Evolutionary conservation across 140 eudicot species (phyloP).

Genomic region (Oenanthe javanica): DNA sequence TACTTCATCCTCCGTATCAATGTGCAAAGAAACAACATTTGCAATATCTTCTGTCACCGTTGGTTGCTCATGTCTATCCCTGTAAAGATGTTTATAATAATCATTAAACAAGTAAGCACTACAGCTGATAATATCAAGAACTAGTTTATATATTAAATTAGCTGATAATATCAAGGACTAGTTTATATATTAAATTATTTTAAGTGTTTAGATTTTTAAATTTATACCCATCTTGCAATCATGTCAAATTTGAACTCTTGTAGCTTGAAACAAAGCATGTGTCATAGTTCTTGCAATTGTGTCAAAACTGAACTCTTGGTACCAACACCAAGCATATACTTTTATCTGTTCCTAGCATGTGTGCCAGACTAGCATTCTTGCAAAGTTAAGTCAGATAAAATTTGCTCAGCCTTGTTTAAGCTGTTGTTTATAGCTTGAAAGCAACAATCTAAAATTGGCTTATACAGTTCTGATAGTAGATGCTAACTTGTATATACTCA

Average conservation of each 20-base stretch:
- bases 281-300: not conserved
- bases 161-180: not conserved
- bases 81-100: not conserved
- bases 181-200: no score
- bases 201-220: not conserved
- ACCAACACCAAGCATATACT: not conserved
- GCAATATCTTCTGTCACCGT: constrained; percentile 13
- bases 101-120: not conserved
- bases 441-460: not conserved
- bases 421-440: not conserved
- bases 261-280: not conserved
- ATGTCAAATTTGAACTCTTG: not conserved
- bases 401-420: not conserved
- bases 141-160: no score
- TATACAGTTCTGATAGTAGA: not conserved
- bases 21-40: not conserved
- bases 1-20: constrained; percentile 18
- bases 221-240: not conserved
- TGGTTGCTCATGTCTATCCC: constrained; percentile 17
- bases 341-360: not conserved
- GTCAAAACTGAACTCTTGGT: not conserved
- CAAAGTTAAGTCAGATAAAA: not conserved
- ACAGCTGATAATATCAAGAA: not conserved
- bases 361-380: not conserved
- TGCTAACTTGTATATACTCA: not conserved